phyloP scores from a whole-genome alignment of 331 rosid genomes.

The Rosa hybrid region DNA sequence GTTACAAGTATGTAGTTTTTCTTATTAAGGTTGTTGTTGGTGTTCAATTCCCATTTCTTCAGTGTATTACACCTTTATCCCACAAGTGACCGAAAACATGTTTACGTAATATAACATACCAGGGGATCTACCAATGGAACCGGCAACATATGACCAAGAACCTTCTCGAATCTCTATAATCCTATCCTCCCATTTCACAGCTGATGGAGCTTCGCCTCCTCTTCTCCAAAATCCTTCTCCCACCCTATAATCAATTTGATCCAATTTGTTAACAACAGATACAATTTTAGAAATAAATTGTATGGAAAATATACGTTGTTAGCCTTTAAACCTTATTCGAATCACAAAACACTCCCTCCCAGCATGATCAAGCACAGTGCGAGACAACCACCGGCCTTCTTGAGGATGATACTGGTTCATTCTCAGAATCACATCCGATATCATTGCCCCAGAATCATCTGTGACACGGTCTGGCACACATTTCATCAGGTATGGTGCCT shows the following conservation, averaged over 20 bases:
- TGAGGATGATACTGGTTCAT: slow-evolving; percentile 85
- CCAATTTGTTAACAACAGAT: slow-evolving; percentile 16
- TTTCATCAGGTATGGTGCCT: slow-evolving; percentile 83
- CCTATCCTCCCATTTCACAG: slow-evolving; percentile 86
- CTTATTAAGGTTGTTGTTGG: background rate
- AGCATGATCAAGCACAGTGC: slow-evolving; percentile 92
- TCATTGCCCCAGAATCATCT: slow-evolving; percentile 88
- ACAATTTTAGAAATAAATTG: background rate
- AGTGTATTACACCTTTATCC: background rate
- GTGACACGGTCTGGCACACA: slow-evolving; percentile 95
- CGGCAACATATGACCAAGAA: slow-evolving; percentile 90
- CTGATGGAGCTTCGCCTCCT: slow-evolving; percentile 77
- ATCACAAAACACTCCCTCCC: slow-evolving; percentile 93
- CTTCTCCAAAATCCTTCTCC: slow-evolving; percentile 97
- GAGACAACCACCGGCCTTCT: slow-evolving; percentile 96
- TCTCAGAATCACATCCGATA: slow-evolving; percentile 78
- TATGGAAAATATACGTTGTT: background rate
- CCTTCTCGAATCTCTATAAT: slow-evolving; percentile 91
- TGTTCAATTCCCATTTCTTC: background rate
- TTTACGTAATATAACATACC: slow-evolving; percentile 49
- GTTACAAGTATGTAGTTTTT: background rate
- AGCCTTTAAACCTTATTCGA: slow-evolving; percentile 61
- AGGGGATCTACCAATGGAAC: slow-evolving; percentile 79
- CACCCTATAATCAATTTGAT: slow-evolving; percentile 48
- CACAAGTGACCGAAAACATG: background rate